Evolutionary conservation across 2,329 filamentous ascomycete species (phyloP), one percentile per base, ranked within the genome.

Genomic region (Aspergillus sp.): DNA sequence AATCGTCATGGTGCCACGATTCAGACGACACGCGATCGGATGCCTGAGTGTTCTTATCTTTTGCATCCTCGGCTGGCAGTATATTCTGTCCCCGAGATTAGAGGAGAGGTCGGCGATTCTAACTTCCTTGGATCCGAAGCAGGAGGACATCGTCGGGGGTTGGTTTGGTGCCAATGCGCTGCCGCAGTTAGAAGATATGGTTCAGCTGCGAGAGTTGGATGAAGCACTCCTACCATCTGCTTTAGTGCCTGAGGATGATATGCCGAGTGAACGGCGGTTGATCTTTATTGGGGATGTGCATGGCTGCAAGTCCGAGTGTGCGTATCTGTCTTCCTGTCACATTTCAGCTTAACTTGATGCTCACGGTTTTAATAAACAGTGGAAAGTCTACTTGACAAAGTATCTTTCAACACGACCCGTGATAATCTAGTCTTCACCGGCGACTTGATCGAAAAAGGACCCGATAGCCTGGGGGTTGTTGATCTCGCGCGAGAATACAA

Each of bases 251-350:
- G 49, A 59, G 23, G 12, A 39, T 11, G 63, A 47, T 1, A 17
- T 51, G 39, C 55, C 70, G 43, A 73, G 62, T 57, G 51, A 77
- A 21, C 85, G 83, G 54, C 81, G 92, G 17, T 78, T 99, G 23
- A 79, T 98, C 35, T 81, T 98, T 60, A 81, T 98, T 35, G 93
- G 95, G 55, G 95, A 99, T 76, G 91, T 98, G 14, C 93, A 98
- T 77, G 95, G 95, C 49, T 95, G 95, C 79, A 85, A 85, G 65
- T 72, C 83, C 12, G 84, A 91, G 60, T 80, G 91, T 70, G 75
- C 80, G 71, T 66, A 40, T 48, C 39, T 11, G 17, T 33, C 27
- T 5, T 45, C 15, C 35, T 3, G 35, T 19, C 21, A 40, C 35
- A 7, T 31, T 9, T 19, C 7, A 24, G 12, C 12, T 23, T 40